These are phyloP conservation scores for Aschersonia sp. DNA, from an alignment of 2,329 filamentous ascomycete species.

Conservation along the genomic window DNA sequence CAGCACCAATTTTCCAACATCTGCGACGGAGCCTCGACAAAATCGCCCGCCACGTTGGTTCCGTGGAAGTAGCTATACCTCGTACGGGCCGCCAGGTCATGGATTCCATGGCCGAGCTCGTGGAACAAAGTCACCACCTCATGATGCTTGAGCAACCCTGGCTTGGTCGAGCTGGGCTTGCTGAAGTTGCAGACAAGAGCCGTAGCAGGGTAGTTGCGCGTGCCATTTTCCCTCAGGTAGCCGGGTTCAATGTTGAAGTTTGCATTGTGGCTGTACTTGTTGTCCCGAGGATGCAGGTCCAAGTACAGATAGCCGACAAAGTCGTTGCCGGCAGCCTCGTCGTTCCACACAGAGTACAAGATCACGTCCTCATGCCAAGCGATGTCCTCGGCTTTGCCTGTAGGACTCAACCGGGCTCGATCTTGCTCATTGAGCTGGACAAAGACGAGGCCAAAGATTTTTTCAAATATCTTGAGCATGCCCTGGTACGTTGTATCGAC, in stretches of 20 bases:
- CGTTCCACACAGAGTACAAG: slow-evolving; percentile 71
- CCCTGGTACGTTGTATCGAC: slow-evolving; percentile 56
- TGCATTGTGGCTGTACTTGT: slow-evolving; percentile 75
- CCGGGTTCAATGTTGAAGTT: slow-evolving; percentile 73
- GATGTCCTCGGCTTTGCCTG: slow-evolving; percentile 55
- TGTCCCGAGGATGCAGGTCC: slow-evolving; percentile 63
- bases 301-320: slow-evolving; percentile 78
- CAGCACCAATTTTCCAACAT: slow-evolving; percentile 70
- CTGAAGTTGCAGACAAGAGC: slow-evolving; percentile 77
- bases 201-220: slow-evolving; percentile 60
- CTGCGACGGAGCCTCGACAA: slow-evolving; percentile 57
- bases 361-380: slow-evolving; percentile 76
- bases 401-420: slow-evolving; percentile 47
- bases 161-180: slow-evolving; percentile 63
- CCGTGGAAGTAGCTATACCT: slow-evolving; percentile 54
- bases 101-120: slow-evolving; percentile 57
- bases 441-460: slow-evolving; percentile 68
- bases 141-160: slow-evolving; percentile 66
- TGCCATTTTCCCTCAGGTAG: slow-evolving; percentile 51
- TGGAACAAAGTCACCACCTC: slow-evolving; percentile 77
- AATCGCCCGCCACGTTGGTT: slow-evolving; percentile 51
- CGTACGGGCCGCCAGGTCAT: slow-evolving; percentile 49
- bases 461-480: slow-evolving; percentile 74
- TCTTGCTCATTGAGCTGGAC: slow-evolving; percentile 57
- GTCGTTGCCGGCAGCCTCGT: slow-evolving; percentile 50